These are phyloP conservation scores for Quercus tomentella DNA, from an alignment of 331 rosid genomes.

Conservation along the genomic window DNA sequence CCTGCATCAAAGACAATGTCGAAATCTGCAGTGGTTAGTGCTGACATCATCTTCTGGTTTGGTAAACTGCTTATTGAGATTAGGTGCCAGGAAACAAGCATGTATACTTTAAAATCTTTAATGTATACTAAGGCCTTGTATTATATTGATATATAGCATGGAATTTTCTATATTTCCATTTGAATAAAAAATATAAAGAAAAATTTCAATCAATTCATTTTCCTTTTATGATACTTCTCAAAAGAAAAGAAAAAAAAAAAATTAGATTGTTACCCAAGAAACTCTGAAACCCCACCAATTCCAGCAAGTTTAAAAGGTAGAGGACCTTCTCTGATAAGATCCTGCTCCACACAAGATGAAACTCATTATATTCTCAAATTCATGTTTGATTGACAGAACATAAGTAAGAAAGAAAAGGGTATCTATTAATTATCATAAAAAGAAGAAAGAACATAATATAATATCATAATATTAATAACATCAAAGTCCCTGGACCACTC, in stretches of 20 bases:
- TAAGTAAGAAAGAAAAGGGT: not conserved
- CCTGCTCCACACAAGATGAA: constrained; percentile 52
- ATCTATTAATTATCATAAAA: no score
- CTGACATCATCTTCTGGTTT: constrained; percentile 3
- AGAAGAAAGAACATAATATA: constrained; percentile 1
- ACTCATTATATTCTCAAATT: constrained; percentile 7
- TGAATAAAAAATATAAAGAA: not conserved
- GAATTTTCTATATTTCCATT: not conserved
- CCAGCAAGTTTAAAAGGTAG: constrained; percentile 84
- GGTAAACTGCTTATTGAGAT: constrained; percentile 7
- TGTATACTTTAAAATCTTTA: not conserved
- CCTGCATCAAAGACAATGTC: no score
- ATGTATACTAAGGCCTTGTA: not conserved
- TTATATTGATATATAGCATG: not conserved
- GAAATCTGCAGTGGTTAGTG: not conserved
- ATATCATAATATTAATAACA: constrained; percentile 2
- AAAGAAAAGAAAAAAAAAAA: not conserved
- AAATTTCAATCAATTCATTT: not conserved
- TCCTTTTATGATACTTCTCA: constrained; percentile 4
- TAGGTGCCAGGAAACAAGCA: not conserved
- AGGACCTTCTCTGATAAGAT: constrained; percentile 83
- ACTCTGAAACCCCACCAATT: constrained; percentile 86
- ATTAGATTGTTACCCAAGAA: constrained; percentile 64
- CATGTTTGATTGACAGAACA: constrained; percentile 9
- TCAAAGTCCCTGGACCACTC: not conserved